Percentiles rank a stretch among this genome's conserved stretches.
phyloP scores from a whole-genome alignment of 2,329 filamentous ascomycete genomes.

The Magnaporthiopsis rhizophila region DNA sequence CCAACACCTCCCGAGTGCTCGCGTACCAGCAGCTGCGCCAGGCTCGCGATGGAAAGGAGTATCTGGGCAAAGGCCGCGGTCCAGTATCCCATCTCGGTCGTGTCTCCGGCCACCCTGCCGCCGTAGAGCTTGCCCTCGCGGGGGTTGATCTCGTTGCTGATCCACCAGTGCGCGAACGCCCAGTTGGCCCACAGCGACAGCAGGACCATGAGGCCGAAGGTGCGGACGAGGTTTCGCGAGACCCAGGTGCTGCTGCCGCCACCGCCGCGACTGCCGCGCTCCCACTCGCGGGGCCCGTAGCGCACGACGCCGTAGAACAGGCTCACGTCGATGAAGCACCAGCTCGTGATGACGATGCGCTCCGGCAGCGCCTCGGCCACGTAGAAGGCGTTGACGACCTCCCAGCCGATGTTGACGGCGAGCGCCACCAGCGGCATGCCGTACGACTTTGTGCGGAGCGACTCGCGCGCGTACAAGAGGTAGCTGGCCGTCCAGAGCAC shows the following conservation, averaged over 20 bases:
- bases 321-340: conserved; percentile 6
- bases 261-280: not conserved
- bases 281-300: conserved; percentile 2
- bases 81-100: conserved; percentile 42
- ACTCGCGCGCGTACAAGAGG: conserved; percentile 5
- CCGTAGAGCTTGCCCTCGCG: conserved; percentile 38
- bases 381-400: conserved; percentile 6
- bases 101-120: conserved; percentile 32
- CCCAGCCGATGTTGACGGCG: conserved; percentile 7
- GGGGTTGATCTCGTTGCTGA: conserved; percentile 1
- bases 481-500: conserved; percentile 4
- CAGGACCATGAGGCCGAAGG: not conserved
- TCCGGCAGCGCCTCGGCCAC: conserved; percentile 6
- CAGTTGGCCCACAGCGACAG: conserved; percentile 4
- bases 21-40: conserved; percentile 35
- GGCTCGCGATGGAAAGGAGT: conserved; percentile 15
- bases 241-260: not conserved
- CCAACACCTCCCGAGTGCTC: conserved; percentile 41
- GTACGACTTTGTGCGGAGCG: conserved; percentile 4
- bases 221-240: not conserved
- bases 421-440: conserved; percentile 7
- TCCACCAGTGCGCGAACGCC: conserved; percentile 5
- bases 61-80: conserved; percentile 23
- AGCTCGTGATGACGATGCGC: conserved; percentile 5
- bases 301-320: conserved; percentile 6